Evolutionary conservation across 1,284 basidiomycete species (phyloP), one percentile per base, ranked within the genome.

Genomic region (Ganoderma resinaceum): DNA sequence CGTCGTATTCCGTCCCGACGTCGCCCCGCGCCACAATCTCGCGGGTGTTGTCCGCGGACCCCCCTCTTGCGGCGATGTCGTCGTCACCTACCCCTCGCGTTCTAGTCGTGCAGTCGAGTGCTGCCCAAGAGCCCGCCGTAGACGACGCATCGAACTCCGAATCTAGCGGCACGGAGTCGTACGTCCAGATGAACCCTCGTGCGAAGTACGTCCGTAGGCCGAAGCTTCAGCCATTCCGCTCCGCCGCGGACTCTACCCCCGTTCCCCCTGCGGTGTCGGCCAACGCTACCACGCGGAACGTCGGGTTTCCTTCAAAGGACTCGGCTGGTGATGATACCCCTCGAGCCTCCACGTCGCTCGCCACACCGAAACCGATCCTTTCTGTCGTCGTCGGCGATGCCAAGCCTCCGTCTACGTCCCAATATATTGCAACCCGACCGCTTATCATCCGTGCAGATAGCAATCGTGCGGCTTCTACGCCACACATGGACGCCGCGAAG

Each of bases 231-330:
- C 72, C 77, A 7, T 65, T 80, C 40, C 77, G 79, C 61, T 79
- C 83, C 1, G 81, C 83, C 5, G 82, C 82, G 61, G 80, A 80
- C 2, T 83, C 82, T 2, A 82, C 84, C 8, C 83, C 82, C 20
- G 80, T 80, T 42, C 83, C 83, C 26, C 77, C 81, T 16, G 75
- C 80, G n/a, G 70, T 80, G 71, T 74, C 76, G 61, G 70, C 78
- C 2, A 78, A 73, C 60, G 29, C 71, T n/a, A 61, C 43, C 31
- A 52, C 58, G 58, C 65, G 52, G 58, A 62, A 69, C 57, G 73
- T 63, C 42, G 70, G 62, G 62, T 70, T 66, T 66, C 73, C 61
- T 63, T 69, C 68, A 3, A 49, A 69, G 18, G 55, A 43, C 14
- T 18, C 63, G 35, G 62, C 61, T 9, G 67, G 66, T 12, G 66